phyloP scores from a whole-genome alignment of 441 rosid genomes.

The Mallotus repandus region DNA sequence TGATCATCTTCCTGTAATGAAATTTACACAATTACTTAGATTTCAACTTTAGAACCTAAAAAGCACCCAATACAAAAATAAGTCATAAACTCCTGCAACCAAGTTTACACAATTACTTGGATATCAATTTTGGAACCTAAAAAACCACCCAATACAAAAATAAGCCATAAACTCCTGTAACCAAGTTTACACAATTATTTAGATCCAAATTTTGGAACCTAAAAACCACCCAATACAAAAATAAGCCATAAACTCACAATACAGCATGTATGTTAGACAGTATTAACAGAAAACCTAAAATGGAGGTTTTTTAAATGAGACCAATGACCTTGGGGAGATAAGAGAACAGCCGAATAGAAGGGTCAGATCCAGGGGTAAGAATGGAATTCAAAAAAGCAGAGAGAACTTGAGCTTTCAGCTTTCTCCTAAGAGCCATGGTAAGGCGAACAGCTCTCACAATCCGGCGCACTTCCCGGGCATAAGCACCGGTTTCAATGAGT shows the following conservation, averaged over 20 bases:
- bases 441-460: conserved; percentile 60
- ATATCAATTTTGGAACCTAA: too few relatives aligned
- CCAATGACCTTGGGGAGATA: conserved; percentile 53
- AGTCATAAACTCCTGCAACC: conserved; percentile 26
- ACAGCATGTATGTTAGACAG: too few relatives aligned
- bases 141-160: too few relatives aligned
- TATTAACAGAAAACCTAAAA: too few relatives aligned
- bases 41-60: too few relatives aligned
- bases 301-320: not conserved
- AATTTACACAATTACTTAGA: not conserved
- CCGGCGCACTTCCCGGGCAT: conserved; percentile 60
- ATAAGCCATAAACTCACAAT: not conserved
- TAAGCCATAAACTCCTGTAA: conserved; percentile 24
- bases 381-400: conserved; percentile 46
- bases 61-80: too few relatives aligned
- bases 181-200: conserved; percentile 1
- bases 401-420: conserved; percentile 46
- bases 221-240: too few relatives aligned
- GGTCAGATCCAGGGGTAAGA: conserved; percentile 56
- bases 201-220: too few relatives aligned
- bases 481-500: conserved; percentile 62
- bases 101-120: not conserved
- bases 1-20: conserved; percentile 58
- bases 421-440: conserved; percentile 53
- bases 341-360: conserved; percentile 36